These are phyloP conservation scores for Sporothrix pallida DNA, from an alignment of 2,329 filamentous ascomycete species.

Conservation along the genomic window DNA sequence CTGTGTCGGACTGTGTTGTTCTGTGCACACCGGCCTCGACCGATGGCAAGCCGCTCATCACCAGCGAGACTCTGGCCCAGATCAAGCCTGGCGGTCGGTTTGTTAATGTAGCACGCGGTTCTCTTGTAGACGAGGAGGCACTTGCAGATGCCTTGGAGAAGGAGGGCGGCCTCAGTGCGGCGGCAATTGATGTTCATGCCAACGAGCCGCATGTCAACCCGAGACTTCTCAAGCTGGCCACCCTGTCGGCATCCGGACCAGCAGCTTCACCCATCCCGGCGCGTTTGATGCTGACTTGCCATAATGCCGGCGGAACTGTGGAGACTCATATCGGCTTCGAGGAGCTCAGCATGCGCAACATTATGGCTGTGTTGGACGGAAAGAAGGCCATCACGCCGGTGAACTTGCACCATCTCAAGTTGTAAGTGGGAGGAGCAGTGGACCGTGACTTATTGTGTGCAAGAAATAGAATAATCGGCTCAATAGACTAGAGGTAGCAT, in stretches of 20 bases:
- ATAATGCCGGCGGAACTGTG: constrained; percentile 70
- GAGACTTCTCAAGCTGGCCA: constrained; percentile 51
- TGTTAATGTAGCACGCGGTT: constrained; percentile 70
- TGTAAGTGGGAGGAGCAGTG: too few relatives aligned
- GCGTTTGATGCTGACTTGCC: constrained; percentile 64
- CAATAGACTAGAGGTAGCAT: constrained; percentile 1
- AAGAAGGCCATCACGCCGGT: constrained; percentile 64
- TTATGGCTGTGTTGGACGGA: constrained; percentile 63
- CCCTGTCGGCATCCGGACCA: constrained; percentile 31
- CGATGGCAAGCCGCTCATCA: constrained; percentile 57
- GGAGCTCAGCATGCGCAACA: constrained; percentile 69
- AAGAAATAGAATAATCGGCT: background rate
- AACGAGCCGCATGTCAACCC: constrained; percentile 62
- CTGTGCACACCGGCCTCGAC: constrained; percentile 62
- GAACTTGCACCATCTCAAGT: constrained; percentile 61
- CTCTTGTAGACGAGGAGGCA: constrained; percentile 68
- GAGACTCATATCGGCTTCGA: constrained; percentile 72
- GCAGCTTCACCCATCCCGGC: constrained; percentile 1
- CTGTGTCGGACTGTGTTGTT: constrained; percentile 63
- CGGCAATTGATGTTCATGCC: constrained; percentile 69
- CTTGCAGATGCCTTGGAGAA: constrained; percentile 63
- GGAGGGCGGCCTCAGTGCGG: constrained; percentile 50
- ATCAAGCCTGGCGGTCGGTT: constrained; percentile 63
- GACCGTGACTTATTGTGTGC: background rate
- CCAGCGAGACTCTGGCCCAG: constrained; percentile 51